Percentiles rank a stretch among this genome's conserved stretches.
phyloP scores from a whole-genome alignment of 345 rosid genomes.

The Aegle marmelos region DNA sequence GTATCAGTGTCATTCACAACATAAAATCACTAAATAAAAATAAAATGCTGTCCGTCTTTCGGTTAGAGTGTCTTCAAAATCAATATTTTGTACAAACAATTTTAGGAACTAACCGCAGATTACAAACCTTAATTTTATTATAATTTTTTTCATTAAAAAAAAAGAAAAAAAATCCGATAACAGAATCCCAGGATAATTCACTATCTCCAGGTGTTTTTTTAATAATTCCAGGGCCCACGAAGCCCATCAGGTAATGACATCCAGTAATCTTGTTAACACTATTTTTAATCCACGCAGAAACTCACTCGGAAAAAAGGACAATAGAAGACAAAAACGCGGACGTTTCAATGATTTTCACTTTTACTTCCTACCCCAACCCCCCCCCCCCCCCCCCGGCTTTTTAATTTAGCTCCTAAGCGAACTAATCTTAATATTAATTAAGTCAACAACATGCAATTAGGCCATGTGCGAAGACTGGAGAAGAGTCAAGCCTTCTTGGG shows the following conservation, averaged over 20 bases:
- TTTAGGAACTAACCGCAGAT: too few species aligned
- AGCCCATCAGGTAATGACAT: neutral
- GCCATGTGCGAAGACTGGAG: conserved; percentile 20
- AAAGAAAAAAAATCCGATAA: neutral
- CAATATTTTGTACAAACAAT: too few species aligned
- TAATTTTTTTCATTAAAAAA: too few species aligned
- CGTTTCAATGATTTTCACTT: conserved; percentile 14
- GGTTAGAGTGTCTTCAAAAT: too few species aligned
- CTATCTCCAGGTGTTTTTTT: conserved; percentile 1
- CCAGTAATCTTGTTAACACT: neutral
- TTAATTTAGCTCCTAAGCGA: neutral
- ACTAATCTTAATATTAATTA: neutral
- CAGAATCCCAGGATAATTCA: neutral
- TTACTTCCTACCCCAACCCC: neutral
- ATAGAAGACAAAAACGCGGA: neutral
- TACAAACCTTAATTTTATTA: too few species aligned
- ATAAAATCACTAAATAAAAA: too few species aligned
- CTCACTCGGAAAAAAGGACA: neutral
- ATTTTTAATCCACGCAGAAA: neutral
- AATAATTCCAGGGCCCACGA: conserved; percentile 7
- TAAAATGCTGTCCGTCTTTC: too few species aligned
- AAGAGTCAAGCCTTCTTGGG: conserved; percentile 11
- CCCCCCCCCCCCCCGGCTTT: neutral
- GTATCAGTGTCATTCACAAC: too few species aligned
- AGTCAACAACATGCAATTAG: neutral